A percentile compares a stretch with the other conserved stretches of the same genome.
Evolutionary conservation across 1,139 yeast genomes (phyloP).

Genomic region (Kodamaea fungicola): DNA sequence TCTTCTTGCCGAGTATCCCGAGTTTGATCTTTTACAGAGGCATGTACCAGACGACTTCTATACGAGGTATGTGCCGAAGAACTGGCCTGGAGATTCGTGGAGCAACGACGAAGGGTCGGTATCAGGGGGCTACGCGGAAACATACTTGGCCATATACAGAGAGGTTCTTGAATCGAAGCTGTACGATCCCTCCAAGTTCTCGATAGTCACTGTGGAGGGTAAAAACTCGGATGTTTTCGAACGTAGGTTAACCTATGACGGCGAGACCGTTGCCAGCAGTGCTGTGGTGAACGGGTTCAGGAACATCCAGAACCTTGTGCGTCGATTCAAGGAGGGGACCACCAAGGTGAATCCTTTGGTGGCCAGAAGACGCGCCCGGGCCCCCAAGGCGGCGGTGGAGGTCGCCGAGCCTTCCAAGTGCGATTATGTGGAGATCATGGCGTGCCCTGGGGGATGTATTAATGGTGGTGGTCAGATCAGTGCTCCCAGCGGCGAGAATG

Average conservation of each 20-base stretch:
- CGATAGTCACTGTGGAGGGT: constrained; percentile 45
- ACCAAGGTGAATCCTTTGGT: constrained; percentile 36
- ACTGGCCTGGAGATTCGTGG: constrained; percentile 67
- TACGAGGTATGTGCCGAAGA: constrained; percentile 40
- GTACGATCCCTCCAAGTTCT: constrained; percentile 18
- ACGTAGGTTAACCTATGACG: constrained; percentile 44
- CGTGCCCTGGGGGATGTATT: constrained; percentile 96
- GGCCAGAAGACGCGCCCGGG: constrained; percentile 40
- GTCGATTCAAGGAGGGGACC: constrained; percentile 60
- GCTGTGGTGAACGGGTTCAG: constrained; percentile 89
- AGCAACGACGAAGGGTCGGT: constrained; percentile 71
- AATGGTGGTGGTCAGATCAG: constrained; percentile 94
- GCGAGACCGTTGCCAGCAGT: constrained; percentile 51
- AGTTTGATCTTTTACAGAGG: constrained; percentile 3
- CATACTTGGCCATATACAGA: constrained; percentile 47
- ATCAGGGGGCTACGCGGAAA: constrained; percentile 85
- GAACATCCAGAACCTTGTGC: constrained; percentile 87
- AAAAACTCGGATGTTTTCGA: constrained; percentile 77
- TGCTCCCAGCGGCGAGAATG: constrained; percentile 35
- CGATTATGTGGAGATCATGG: constrained; percentile 93
- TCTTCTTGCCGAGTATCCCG: constrained; percentile 51
- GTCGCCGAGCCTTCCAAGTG: constrained; percentile 61
- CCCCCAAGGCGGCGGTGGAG: constrained; percentile 22
- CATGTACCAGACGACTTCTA: constrained; percentile 27
- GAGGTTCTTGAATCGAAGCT: constrained; percentile 20